These are phyloP conservation scores for Talaromyces ruber DNA, from an alignment of 495 filamentous ascomycete genomes.

Conservation along the genomic window DNA sequence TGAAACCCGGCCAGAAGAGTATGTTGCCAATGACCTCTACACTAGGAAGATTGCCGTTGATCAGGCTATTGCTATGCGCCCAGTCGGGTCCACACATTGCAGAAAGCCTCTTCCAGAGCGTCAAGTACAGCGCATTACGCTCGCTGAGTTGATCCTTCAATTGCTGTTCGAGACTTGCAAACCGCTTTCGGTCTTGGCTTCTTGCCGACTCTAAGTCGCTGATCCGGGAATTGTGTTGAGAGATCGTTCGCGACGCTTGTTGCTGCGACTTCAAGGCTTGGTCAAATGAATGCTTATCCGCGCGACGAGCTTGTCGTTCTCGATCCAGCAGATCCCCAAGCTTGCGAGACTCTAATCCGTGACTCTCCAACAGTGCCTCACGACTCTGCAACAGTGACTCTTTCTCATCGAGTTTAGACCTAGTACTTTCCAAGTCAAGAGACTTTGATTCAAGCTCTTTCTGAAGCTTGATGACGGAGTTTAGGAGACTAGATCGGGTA, in stretches of 20 bases:
- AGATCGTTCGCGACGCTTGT: conserved; percentile 70
- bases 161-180: conserved; percentile 62
- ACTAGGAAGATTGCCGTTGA: conserved; percentile 76
- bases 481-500: conserved; percentile 76
- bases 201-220: conserved; percentile 72
- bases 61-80: conserved; percentile 80
- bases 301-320: conserved; percentile 73
- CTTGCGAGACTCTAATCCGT: conserved; percentile 77
- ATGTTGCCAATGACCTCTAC: conserved; percentile 70
- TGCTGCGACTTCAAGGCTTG: conserved; percentile 79
- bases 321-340: conserved; percentile 85
- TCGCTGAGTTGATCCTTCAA: conserved; percentile 82
- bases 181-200: conserved; percentile 63
- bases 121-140: conserved; percentile 77
- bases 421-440: conserved; percentile 69
- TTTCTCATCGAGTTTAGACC: conserved; percentile 71
- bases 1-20: conserved; percentile 71
- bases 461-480: conserved; percentile 81
- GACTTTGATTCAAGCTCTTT: conserved; percentile 76
- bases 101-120: conserved; percentile 80
- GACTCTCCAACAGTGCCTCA: conserved; percentile 82
- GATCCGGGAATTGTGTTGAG: conserved; percentile 73
- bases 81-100: conserved; percentile 85
- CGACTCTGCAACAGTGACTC: conserved; percentile 83
- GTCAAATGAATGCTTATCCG: conserved; percentile 80